Evolutionary conservation across 768 basidiomycete genomes (phyloP), one percentile per base, ranked within the genome.

Genomic region (Amanita exitialis): DNA sequence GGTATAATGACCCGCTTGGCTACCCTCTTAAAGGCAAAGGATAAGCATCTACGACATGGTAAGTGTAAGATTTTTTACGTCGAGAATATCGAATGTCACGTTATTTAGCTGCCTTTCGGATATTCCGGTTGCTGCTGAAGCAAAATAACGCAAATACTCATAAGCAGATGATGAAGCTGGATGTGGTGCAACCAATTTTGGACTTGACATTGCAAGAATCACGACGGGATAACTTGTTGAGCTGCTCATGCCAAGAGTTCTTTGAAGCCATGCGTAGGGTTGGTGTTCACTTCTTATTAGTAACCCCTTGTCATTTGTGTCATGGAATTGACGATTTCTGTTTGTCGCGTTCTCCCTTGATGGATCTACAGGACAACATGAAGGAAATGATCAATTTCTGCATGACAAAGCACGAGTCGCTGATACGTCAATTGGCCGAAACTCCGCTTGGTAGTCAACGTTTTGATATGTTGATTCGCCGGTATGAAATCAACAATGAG

Each of bases 21-120:
- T 36, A 78, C 82, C 7, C 69, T 99, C 38, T 74, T 98, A 49
- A 82, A 78, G 54, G 78, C 81, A 45, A 82, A 81, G 61, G 92
- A 96, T 63, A 98, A 98, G 64, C 90, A 96, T 62, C 75, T 98
- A 38, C 83, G 90, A 32, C 82, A 96, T 64, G 87, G 94, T 95
- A 59, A 55, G 87, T 71, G 44, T 47, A 35, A 30, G 32, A 34
- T n/a, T 53, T 12, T 44, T 32, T 48, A 30, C 39, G 18, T 49
- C 46, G 27, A 35, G 3, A 15, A 39, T 34, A 54, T 30, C 52
- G 18, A 25, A 21, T 47, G 25, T 25, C 35, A 36, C 49, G 13
- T 12, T 46, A 37, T 45, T 35, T 18, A 97, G 96, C 89, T 62
- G 83, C 92, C 10, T 84, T 99, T 63, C 87, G 94, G 30, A 92